Conservation (phyloP, 306 rosid genomes). For the Vicia sativa region DNA sequence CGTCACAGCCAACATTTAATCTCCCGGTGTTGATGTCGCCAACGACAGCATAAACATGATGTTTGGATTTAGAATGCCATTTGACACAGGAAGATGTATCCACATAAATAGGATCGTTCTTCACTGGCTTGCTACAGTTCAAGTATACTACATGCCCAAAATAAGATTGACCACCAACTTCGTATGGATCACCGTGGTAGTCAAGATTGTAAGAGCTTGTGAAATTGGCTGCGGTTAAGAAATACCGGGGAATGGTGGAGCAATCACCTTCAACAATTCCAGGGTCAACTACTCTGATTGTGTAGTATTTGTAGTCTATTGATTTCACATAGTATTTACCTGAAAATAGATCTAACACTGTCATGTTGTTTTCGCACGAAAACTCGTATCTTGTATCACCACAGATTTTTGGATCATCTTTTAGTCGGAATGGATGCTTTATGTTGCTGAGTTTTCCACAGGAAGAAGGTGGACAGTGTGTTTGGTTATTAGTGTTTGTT, state of each 20-base stretch:
- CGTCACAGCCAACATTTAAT: not conserved
- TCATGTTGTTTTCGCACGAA: conserved; percentile 28
- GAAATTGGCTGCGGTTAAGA: not conserved
- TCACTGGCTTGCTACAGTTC: conserved; percentile 27
- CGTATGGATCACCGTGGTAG: not conserved
- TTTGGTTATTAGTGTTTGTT: not conserved
- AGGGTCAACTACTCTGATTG: conserved; percentile 36
- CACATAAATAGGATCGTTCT: not conserved
- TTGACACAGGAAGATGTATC: conserved; percentile 17
- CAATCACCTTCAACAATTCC: not conserved
- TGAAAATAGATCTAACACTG: not conserved
- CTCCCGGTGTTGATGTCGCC: not conserved
- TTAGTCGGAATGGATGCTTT: conserved; percentile 31
- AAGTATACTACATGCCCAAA: not conserved
- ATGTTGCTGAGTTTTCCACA: conserved; percentile 41
- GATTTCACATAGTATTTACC: conserved; percentile 36
- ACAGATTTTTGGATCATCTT: conserved; percentile 15
- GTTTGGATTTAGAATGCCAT: not conserved
- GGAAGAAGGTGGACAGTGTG: conserved; percentile 3
- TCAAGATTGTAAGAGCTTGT: not conserved
- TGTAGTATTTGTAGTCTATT: conserved; percentile 40
- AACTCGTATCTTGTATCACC: not conserved
- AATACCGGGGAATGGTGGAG: conserved; percentile 37
- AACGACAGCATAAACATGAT: conserved; percentile 1
- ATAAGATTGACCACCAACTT: too few species aligned